Evolutionary conservation across 1,284 basidiomycete species (phyloP).

Genomic region (Trametes hirsuta): DNA sequence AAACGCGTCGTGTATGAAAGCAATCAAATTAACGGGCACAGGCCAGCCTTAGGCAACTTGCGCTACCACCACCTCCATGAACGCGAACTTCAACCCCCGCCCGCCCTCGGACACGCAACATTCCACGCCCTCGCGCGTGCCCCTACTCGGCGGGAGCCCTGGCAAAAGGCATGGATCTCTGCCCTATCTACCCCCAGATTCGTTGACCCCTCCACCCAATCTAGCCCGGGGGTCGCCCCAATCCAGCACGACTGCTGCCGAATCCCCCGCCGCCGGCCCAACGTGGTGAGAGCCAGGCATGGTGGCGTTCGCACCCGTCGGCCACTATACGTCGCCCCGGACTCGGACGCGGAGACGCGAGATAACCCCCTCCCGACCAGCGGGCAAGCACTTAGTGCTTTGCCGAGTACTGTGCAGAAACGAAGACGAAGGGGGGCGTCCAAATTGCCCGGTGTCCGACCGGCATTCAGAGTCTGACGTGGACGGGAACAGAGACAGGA

Average conservation of each 20-base stretch:
- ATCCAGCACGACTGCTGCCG: background rate
- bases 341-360: background rate
- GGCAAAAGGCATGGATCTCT: background rate
- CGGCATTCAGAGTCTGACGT: constrained; percentile 12
- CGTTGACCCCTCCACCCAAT: background rate
- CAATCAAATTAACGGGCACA: too few relatives aligned
- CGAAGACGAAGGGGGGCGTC: too few relatives aligned
- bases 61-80: too few relatives aligned
- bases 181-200: background rate
- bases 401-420: too few relatives aligned
- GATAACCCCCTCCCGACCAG: background rate
- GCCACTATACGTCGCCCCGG: constrained; percentile 13
- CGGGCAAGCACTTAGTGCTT: too few relatives aligned
- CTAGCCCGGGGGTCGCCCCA: background rate
- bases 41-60: too few relatives aligned
- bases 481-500: background rate
- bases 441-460: background rate
- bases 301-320: constrained; percentile 10
- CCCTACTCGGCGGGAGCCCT: background rate
- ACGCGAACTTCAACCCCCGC: too few relatives aligned
- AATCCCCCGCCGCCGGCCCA: background rate
- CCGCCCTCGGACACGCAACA: too few relatives aligned
- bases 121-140: background rate
- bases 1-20: too few relatives aligned
- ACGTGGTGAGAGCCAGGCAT: background rate